Evolutionary conservation across 2,329 filamentous ascomycete genomes (phyloP).

Genomic region (Clarireedia homoeocarpa): DNA sequence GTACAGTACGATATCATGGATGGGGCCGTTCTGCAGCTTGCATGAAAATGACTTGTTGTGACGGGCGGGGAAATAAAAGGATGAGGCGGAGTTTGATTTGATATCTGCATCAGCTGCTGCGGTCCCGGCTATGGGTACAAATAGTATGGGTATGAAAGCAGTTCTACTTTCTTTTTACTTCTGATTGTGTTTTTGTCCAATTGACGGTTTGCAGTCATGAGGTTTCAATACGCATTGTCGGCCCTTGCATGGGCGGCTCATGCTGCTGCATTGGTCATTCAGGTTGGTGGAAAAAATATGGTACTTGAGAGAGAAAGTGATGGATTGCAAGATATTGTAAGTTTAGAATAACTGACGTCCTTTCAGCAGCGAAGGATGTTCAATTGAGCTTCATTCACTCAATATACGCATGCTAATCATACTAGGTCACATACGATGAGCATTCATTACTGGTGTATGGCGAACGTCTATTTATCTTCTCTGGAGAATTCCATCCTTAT

Average conservation of each 20-base stretch:
- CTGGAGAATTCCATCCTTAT: slow-evolving; percentile 57
- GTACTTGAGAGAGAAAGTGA: slow-evolving; percentile 43
- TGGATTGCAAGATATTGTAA: slow-evolving; percentile 47
- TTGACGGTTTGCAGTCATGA: slow-evolving; percentile 28
- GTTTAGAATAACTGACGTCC: slow-evolving; percentile 17
- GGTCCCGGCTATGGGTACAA: too few relatives aligned
- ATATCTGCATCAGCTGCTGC: too few relatives aligned
- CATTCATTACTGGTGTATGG: slow-evolving; percentile 55
- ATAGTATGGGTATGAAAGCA: not conserved
- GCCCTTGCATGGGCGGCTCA: slow-evolving; percentile 36
- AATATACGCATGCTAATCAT: not conserved
- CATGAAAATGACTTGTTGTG: too few relatives aligned
- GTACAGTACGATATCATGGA: too few relatives aligned
- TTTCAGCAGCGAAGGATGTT: not conserved
- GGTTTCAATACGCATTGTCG: slow-evolving; percentile 29
- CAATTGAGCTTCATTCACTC: not conserved
- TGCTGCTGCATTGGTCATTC: slow-evolving; percentile 38
- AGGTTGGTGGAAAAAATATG: slow-evolving; percentile 38
- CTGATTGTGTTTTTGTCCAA: not conserved
- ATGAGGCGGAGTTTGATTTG: too few relatives aligned
- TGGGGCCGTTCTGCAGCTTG: too few relatives aligned
- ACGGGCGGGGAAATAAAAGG: too few relatives aligned
- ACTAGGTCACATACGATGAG: slow-evolving; percentile 52
- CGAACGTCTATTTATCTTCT: slow-evolving; percentile 54
- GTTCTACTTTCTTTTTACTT: not conserved